These are phyloP conservation scores for Leucosporidium scottii DNA, from an alignment of 768 basidiomycete species.

Conservation along the genomic window DNA sequence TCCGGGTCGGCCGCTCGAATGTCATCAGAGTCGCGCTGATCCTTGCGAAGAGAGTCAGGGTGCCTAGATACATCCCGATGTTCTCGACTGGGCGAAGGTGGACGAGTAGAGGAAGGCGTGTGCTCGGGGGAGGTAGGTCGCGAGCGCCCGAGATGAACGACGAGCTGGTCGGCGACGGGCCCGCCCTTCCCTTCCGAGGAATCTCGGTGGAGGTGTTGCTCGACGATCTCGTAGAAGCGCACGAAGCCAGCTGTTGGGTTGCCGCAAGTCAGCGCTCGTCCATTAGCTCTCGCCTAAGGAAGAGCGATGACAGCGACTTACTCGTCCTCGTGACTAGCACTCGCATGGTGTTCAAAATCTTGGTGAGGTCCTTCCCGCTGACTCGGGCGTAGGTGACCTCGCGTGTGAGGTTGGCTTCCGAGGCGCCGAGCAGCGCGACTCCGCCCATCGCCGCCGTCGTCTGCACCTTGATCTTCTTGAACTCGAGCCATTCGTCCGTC, in stretches of 20 bases:
- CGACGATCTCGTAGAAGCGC: conserved; percentile 30
- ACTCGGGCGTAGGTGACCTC: conserved; percentile 27
- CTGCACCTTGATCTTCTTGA: conserved; percentile 12
- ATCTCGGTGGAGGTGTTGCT: conserved; percentile 33
- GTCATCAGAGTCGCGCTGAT: neutral
- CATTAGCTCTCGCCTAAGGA: neutral
- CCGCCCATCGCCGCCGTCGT: conserved; percentile 13
- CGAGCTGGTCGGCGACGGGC: conserved; percentile 19
- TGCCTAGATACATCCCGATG: neutral
- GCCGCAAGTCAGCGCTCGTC: neutral
- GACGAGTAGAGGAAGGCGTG: conserved; percentile 10
- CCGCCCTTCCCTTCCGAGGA: conserved; percentile 26
- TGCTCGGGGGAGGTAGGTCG: conserved; percentile 6
- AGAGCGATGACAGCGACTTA: neutral
- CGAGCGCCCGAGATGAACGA: conserved; percentile 25
- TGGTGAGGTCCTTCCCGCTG: conserved; percentile 23
- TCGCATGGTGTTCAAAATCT: conserved; percentile 19
- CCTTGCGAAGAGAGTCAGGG: neutral
- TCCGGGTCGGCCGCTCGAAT: neutral
- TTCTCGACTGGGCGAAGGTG: conserved; percentile 8
- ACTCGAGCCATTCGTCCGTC: conserved; percentile 27
- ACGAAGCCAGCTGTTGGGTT: conserved; percentile 23
- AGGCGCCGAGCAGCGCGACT: conserved; percentile 13
- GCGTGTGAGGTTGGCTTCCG: conserved; percentile 25
- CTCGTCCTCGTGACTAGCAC: conserved; percentile 16